Base-by-base conservation (phyloP, 495 filamentous ascomycete genomes). In the Jackrogersella minutella region DNA sequence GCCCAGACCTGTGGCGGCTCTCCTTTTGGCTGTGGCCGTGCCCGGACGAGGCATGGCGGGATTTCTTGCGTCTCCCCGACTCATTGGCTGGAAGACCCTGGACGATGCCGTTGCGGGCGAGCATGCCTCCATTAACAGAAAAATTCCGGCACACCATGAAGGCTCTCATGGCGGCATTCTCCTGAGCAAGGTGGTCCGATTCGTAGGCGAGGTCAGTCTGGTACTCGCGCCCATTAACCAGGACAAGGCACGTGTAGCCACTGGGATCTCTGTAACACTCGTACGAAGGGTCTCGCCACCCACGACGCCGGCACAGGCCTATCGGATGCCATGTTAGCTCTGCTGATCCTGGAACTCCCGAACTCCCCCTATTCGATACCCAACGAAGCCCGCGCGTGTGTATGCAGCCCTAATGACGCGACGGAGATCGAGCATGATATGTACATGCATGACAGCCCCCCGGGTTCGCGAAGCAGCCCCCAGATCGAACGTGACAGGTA, bases 61-160 rank as follows among this genome's bases (percentile, higher is more conserved):
- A 77, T 68, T 80, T 82, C 70, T 76, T 75, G 74, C 81, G 82
- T 72, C 78, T 79, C 72, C 58, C 76, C 62, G 76, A 72, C 58
- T 85, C 83, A 70, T 81, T 82, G 59, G 81, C 92, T 41, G 93
- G 93, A 39, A 95, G 82, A 36, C 93, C 93, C 85, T 97, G 93
- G 74, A 95, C 84, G 44, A 93, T 88, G 21, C 91, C 91, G 84
- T 80, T 92, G 82, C 80, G 91, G 82, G 74, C 91, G 80, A 75
- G 86, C 92, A 93, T 96, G 79, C 94, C 94, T 71, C 96, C 95
- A 77, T 97, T 98, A 76, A 97, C 89, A 62, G 94, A 97, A 81
- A 99, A 97, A 81, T 97, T 97, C 75, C 94, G 90, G 83, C 95
- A 99, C 62, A 98, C 94, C 82, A 97, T 91, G 79, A 97, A 99